phyloP scores from a whole-genome alignment of 2,329 filamentous ascomycete species.

The Trichoderma aggressivum region DNA sequence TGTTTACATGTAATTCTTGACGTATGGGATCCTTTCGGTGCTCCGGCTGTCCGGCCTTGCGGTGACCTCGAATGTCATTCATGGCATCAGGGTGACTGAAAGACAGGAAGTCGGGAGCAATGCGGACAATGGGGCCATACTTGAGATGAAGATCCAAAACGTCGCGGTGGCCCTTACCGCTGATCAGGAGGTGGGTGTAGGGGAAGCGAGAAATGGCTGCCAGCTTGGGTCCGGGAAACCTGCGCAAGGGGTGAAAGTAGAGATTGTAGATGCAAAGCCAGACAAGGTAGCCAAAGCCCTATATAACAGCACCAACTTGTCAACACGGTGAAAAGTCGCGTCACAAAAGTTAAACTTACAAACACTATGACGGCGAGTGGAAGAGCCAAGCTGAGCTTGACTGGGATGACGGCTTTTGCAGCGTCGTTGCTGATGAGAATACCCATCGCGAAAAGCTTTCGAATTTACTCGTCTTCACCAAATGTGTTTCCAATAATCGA shows the following conservation, averaged over 20 bases:
- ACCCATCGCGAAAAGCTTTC: neutral
- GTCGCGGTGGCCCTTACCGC: neutral
- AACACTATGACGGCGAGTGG: neutral
- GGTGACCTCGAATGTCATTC: slow-evolving; percentile 23
- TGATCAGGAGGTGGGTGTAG: neutral
- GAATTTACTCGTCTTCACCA: neutral
- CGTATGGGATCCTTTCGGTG: slow-evolving; percentile 13
- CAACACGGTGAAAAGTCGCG: too few species aligned
- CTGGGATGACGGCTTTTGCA: neutral
- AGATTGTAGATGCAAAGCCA: slow-evolving; percentile 11
- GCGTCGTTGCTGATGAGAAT: neutral
- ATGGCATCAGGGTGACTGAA: slow-evolving; percentile 17
- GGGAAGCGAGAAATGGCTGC: neutral
- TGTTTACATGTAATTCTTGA: neutral
- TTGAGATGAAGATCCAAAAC: slow-evolving; percentile 4
- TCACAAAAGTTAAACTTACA: neutral
- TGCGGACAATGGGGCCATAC: slow-evolving; percentile 12
- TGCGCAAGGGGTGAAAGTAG: slow-evolving; percentile 16
- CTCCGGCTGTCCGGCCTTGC: slow-evolving; percentile 20
- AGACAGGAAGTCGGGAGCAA: slow-evolving; percentile 4
- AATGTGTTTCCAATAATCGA: neutral
- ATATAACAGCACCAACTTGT: neutral
- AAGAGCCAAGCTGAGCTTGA: neutral
- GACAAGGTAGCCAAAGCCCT: slow-evolving; percentile 16
- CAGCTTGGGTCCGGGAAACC: slow-evolving; percentile 11